Conservation (phyloP, 1,284 basidiomycete species). For the Tetrapyrgos nigripes region DNA sequence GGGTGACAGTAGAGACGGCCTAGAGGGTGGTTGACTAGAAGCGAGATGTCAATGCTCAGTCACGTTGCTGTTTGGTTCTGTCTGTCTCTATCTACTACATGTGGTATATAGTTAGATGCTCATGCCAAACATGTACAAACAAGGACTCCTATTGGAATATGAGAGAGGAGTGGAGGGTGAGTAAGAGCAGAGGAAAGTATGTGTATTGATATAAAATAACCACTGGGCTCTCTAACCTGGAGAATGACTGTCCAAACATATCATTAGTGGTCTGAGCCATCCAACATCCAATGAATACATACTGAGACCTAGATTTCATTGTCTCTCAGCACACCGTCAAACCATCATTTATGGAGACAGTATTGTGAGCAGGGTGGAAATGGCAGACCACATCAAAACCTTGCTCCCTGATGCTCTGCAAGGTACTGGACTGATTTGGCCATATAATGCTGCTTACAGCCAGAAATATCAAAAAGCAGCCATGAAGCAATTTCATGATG, state of each 20-base stretch:
- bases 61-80: too few relatives aligned
- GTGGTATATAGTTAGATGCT: too few relatives aligned
- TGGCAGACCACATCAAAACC: constrained; percentile 27
- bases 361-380: constrained; percentile 26
- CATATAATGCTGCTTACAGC: constrained; percentile 33
- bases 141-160: too few relatives aligned
- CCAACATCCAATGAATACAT: constrained; percentile 41
- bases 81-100: too few relatives aligned
- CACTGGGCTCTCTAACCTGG: too few relatives aligned
- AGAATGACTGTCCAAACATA: constrained; percentile 47
- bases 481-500: constrained; percentile 25
- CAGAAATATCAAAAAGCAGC: constrained; percentile 6
- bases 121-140: too few relatives aligned
- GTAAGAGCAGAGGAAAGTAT: too few relatives aligned
- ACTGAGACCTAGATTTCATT: constrained; percentile 44
- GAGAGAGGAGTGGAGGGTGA: too few relatives aligned
- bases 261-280: constrained; percentile 44
- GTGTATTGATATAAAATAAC: too few relatives aligned
- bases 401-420: constrained; percentile 22
- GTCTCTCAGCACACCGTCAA: constrained; percentile 27
- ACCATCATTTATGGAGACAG: constrained; percentile 37
- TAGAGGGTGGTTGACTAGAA: too few relatives aligned
- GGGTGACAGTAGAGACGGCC: too few relatives aligned
- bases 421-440: constrained; percentile 26
- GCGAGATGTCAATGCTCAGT: too few relatives aligned